Conservation (phyloP, 306 rosid genomes). For the Castanopsis chinensis region DNA sequence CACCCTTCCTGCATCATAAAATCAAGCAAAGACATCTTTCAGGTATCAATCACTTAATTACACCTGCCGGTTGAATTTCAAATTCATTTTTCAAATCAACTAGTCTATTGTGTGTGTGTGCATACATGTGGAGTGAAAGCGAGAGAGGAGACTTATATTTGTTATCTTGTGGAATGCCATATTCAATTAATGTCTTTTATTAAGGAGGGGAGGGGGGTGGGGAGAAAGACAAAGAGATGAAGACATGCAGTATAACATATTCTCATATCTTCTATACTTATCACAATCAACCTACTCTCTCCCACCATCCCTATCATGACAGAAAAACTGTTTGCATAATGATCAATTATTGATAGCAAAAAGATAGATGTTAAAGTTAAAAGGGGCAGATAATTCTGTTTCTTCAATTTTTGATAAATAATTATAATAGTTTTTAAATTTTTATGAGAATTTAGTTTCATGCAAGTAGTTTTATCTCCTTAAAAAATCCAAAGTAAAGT, state of each 20-base stretch:
- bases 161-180: not conserved
- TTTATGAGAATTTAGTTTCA: not conserved
- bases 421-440: not conserved
- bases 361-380: not conserved
- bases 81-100: not conserved
- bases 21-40: constrained; percentile 24
- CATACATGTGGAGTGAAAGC: not conserved
- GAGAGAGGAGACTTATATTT: not conserved
- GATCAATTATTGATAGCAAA: not conserved
- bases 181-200: not conserved
- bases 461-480: not conserved
- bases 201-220: not conserved
- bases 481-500: constrained; percentile 6
- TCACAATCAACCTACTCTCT: not conserved
- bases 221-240: not conserved
- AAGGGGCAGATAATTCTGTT: not conserved
- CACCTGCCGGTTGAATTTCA: not conserved
- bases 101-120: not conserved
- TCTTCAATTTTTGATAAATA: not conserved
- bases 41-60: constrained; percentile 5
- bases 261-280: not conserved
- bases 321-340: not conserved
- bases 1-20: constrained; percentile 74
- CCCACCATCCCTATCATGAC: not conserved
- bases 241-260: not conserved